Percentiles rank a stretch among this genome's conserved stretches.
These are phyloP conservation scores for Cryptococcus neoformans DNA, from an alignment of 1,284 basidiomycete genomes.

Conservation along the genomic window DNA sequence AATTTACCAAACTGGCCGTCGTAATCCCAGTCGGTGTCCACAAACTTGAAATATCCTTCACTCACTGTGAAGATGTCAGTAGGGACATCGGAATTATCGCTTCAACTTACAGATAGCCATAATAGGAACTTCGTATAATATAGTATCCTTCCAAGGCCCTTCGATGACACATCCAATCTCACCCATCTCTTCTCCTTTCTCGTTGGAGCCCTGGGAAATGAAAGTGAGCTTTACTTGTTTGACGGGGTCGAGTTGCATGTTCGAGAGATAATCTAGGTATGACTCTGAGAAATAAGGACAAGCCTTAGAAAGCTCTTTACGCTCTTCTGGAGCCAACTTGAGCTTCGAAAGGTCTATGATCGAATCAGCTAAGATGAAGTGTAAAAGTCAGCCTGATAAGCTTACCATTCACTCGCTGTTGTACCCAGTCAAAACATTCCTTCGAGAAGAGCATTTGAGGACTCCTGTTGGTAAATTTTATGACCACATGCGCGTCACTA, in stretches of 20 bases:
- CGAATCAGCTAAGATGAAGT: background rate
- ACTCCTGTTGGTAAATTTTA: constrained; percentile 82
- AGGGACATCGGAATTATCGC: background rate
- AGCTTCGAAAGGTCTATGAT: constrained; percentile 64
- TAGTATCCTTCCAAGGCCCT: constrained; percentile 85
- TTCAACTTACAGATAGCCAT: constrained; percentile 76
- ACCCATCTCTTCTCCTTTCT: constrained; percentile 54
- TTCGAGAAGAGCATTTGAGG: constrained; percentile 67
- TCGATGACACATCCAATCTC: constrained; percentile 67
- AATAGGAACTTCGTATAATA: constrained; percentile 93
- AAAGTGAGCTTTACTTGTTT: constrained; percentile 71
- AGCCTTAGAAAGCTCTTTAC: constrained; percentile 61
- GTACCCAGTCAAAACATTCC: constrained; percentile 65
- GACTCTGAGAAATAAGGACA: constrained; percentile 73
- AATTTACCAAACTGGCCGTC: constrained; percentile 64
- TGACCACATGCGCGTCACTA: constrained; percentile 60
- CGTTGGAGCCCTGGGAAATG: constrained; percentile 53
- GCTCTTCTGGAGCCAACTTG: constrained; percentile 62
- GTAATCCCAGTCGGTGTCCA: constrained; percentile 77
- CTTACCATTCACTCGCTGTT: constrained; percentile 65
- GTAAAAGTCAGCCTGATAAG: constrained; percentile 11
- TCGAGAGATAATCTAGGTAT: constrained; percentile 73
- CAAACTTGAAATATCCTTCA: constrained; percentile 57
- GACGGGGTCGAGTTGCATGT: constrained; percentile 71
- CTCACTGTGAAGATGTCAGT: constrained; percentile 25